These are phyloP conservation scores for Gnomoniopsis smithogilvyi DNA, from an alignment of 2,329 filamentous ascomycete genomes.

Conservation along the genomic window DNA sequence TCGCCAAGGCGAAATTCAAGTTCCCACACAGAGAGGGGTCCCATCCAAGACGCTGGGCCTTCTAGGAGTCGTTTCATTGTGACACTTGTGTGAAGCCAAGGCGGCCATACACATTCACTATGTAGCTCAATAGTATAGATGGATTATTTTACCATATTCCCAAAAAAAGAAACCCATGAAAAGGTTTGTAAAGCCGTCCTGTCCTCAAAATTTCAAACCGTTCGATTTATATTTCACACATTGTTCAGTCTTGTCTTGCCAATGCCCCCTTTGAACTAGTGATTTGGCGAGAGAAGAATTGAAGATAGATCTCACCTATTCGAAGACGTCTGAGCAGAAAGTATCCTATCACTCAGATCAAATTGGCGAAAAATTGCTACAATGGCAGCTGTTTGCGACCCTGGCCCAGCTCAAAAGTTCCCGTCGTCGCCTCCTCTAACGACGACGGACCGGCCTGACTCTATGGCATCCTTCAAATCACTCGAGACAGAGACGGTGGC, in stretches of 20 bases:
- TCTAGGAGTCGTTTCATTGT: background rate
- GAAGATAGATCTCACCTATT: no score
- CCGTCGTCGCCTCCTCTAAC: background rate
- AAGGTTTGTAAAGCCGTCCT: no score
- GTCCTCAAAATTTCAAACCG: no score
- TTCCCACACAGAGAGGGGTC: background rate
- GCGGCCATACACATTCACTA: background rate
- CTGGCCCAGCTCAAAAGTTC: background rate
- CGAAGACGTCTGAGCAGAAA: no score
- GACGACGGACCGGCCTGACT: constrained; percentile 3
- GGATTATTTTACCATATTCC: background rate
- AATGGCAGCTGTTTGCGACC: constrained; percentile 7
- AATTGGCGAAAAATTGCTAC: background rate
- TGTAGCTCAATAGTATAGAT: background rate
- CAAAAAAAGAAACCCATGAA: no score
- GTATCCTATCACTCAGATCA: background rate
- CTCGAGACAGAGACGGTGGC: constrained; percentile 3
- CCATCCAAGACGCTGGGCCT: background rate
- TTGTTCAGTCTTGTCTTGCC: no score
- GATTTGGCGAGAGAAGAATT: no score
- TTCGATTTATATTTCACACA: no score
- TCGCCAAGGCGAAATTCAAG: background rate
- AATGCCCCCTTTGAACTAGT: no score
- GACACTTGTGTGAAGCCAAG: background rate
- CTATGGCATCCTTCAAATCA: constrained; percentile 10